Conservation (phyloP, 169 alveolate genomes). For the Cryptosporidium ryanae region DNA sequence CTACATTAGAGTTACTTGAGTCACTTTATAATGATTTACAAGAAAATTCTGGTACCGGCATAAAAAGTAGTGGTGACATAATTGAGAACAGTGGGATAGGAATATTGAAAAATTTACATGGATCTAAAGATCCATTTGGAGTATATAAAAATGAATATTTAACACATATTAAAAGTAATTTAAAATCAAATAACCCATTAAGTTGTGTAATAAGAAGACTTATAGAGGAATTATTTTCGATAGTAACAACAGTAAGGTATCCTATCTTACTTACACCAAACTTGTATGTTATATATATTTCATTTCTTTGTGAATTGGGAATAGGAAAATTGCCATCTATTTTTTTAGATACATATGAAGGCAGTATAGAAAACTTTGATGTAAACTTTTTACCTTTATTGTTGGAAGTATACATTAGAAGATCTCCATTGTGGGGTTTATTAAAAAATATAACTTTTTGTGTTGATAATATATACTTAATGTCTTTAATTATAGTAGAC, state of each 20-base stretch:
- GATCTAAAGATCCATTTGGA: slow-evolving; percentile 39
- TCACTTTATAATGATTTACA: slow-evolving; percentile 12
- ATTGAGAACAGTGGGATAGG: slow-evolving; percentile 17
- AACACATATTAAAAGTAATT: background rate
- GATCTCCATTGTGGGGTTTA: slow-evolving; percentile 24
- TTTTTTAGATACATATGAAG: slow-evolving; percentile 43
- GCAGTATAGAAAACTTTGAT: slow-evolving; percentile 25
- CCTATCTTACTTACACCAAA: slow-evolving; percentile 23
- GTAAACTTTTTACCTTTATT: slow-evolving; percentile 11
- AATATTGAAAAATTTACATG: slow-evolving; percentile 21
- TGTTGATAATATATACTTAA: background rate
- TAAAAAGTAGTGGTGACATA: slow-evolving; percentile 12
- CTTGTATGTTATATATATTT: slow-evolving; percentile 7
- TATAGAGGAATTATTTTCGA: slow-evolving; percentile 40
- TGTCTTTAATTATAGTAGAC: background rate
- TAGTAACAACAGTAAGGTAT: slow-evolving; percentile 30
- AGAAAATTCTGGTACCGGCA: background rate
- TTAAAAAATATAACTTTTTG: slow-evolving; percentile 15
- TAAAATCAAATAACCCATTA: slow-evolving; percentile 18
- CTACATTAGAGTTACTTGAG: slow-evolving; percentile 34
- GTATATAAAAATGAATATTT: background rate
- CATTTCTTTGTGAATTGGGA: slow-evolving; percentile 34
- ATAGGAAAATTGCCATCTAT: slow-evolving; percentile 18
- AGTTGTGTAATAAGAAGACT: slow-evolving; percentile 26
- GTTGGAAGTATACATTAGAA: slow-evolving; percentile 24